Conservation (phyloP, 495 filamentous ascomycete genomes). For the Xylaria curta region DNA sequence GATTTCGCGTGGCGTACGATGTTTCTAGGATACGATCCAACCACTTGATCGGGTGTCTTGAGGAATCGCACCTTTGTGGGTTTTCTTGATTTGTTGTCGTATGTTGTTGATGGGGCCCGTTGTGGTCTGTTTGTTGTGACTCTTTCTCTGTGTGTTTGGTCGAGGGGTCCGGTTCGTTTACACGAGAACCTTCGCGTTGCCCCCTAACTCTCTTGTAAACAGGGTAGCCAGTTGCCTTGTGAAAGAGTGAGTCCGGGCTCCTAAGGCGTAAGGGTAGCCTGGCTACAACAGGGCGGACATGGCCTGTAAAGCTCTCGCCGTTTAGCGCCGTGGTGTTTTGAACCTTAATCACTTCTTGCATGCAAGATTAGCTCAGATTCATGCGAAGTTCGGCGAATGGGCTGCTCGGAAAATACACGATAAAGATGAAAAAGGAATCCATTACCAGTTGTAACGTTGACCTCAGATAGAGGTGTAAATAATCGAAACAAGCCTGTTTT, state of each 20-base stretch:
- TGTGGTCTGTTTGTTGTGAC: slow-evolving; percentile 6
- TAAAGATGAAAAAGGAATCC: slow-evolving; percentile 2
- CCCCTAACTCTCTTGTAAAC: background rate
- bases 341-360: slow-evolving; percentile 21
- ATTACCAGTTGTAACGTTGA: slow-evolving; percentile 15
- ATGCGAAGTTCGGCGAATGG: background rate
- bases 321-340: slow-evolving; percentile 1
- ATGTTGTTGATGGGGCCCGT: background rate
- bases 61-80: background rate
- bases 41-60: slow-evolving; percentile 32
- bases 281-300: background rate
- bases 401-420: background rate
- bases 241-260: slow-evolving; percentile 6
- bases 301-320: background rate
- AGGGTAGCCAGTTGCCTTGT: background rate
- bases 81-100: background rate
- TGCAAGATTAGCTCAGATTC: slow-evolving; percentile 4
- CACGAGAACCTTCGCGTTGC: background rate
- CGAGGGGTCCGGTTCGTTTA: background rate
- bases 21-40: slow-evolving; percentile 37
- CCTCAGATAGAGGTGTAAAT: slow-evolving; percentile 16
- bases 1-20: slow-evolving; percentile 27
- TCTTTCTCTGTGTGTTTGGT: background rate
- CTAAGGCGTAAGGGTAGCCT: background rate
- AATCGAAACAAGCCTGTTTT: slow-evolving; percentile 22